Conservation (phyloP, 2,329 filamentous ascomycete genomes). For the Immersiporthe knoxdaviesiana region DNA sequence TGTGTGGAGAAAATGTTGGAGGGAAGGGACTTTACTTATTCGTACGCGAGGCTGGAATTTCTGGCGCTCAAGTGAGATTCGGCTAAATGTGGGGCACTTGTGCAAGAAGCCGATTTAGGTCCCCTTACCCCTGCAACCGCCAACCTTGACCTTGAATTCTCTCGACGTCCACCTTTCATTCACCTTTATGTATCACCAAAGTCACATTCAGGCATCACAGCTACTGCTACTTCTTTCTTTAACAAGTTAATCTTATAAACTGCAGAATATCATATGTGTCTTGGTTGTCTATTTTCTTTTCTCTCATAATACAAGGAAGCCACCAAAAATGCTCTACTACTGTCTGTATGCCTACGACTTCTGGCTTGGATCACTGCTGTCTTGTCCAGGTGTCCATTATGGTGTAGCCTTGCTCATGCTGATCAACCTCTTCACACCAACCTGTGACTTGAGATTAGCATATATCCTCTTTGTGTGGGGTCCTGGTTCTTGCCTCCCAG, state of each 20-base stretch:
- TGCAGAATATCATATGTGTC: neutral
- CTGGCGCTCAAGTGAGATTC: constrained; percentile 3
- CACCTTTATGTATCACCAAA: neutral
- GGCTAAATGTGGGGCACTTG: constrained; percentile 16
- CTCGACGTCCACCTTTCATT: neutral
- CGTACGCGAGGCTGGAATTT: constrained; percentile 22
- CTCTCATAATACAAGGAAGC: constrained; percentile 18
- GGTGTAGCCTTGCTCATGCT: constrained; percentile 80
- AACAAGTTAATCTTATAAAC: neutral
- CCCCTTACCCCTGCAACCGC: neutral
- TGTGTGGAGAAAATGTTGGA: constrained; percentile 17
- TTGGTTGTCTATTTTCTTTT: constrained; percentile 8
- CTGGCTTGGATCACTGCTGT: neutral
- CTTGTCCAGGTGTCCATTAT: constrained; percentile 37
- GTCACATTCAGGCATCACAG: neutral
- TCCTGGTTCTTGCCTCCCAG: neutral
- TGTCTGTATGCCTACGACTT: constrained; percentile 13
- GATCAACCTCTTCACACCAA: constrained; percentile 76
- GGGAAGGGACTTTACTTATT: constrained; percentile 14
- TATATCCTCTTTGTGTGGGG: neutral
- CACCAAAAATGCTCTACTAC: constrained; percentile 8
- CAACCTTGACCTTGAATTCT: neutral
- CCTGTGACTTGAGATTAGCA: constrained; percentile 55
- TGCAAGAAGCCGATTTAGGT: neutral
- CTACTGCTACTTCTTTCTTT: neutral